Evolutionary conservation across 2,329 filamentous ascomycete species (phyloP).

Genomic region (Dactylellina leptospora): DNA sequence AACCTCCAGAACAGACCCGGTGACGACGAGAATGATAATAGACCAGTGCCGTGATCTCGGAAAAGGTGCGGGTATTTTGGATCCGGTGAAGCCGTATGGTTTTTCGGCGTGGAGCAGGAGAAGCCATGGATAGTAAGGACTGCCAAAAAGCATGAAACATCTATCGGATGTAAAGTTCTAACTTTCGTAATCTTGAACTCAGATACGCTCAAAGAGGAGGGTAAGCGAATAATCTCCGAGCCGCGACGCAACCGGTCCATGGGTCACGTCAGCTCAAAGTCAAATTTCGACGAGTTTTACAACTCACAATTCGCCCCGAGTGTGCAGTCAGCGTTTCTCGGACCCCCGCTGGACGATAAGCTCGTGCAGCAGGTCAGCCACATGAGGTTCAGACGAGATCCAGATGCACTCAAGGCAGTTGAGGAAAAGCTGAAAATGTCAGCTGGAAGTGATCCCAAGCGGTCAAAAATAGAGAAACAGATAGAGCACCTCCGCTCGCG

Average conservation of each 20-base stretch:
- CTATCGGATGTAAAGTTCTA: neutral
- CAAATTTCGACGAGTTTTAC: neutral
- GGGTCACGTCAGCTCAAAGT: neutral
- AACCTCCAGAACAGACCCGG: neutral
- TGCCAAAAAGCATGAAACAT: neutral
- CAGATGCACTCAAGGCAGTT: neutral
- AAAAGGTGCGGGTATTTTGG: neutral
- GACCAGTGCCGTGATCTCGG: neutral
- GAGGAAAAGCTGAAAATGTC: neutral
- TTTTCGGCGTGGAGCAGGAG: neutral
- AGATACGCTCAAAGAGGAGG: neutral
- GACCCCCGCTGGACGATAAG: neutral
- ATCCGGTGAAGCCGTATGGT: neutral
- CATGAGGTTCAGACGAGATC: conserved; percentile 1
- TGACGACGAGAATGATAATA: neutral
- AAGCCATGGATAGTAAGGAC: neutral
- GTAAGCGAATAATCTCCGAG: neutral
- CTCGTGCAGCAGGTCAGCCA: neutral
- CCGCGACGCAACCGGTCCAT: neutral
- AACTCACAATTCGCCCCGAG: neutral
- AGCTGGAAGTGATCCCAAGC: too few relatives aligned
- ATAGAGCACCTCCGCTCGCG: too few relatives aligned
- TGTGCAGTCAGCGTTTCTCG: neutral
- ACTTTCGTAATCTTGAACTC: neutral
- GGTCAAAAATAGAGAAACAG: too few relatives aligned